phyloP scores from a whole-genome alignment of 106 monocot genomes.

The Platanthera zijinensis region DNA sequence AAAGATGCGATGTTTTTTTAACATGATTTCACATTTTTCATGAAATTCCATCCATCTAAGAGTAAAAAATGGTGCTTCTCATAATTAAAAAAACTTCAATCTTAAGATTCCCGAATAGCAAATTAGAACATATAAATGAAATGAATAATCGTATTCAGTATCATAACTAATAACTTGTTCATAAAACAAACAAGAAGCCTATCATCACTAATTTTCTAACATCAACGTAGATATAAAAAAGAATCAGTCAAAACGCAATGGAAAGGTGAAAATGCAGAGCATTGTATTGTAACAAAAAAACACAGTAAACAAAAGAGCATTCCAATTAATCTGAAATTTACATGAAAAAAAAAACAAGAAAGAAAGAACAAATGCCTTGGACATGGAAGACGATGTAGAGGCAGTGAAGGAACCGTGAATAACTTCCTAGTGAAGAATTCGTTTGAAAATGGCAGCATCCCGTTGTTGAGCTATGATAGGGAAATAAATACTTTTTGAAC shows the following conservation, averaged over 20 bases:
- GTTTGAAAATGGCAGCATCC: slow-evolving; percentile 3
- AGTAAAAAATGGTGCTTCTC: neutral
- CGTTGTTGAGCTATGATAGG: neutral
- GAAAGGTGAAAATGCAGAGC: neutral
- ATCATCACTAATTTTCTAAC: neutral
- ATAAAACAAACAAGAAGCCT: neutral
- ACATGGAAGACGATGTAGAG: slow-evolving; percentile 5
- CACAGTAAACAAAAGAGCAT: no score
- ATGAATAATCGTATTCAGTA: no score
- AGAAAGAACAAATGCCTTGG: slow-evolving; percentile 5
- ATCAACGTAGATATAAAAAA: neutral
- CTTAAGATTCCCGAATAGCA: neutral
- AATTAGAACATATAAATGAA: no score
- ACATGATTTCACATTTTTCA: neutral
- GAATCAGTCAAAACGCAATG: neutral
- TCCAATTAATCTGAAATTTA: neutral
- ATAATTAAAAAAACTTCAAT: neutral
- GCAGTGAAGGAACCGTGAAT: neutral
- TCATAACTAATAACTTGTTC: neutral
- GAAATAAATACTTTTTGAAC: neutral
- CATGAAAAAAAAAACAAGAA: neutral
- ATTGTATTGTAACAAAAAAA: neutral
- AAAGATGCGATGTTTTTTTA: neutral
- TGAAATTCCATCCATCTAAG: neutral
- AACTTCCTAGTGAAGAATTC: slow-evolving; percentile 5